Conservation (phyloP, 768 basidiomycete genomes). For the Suillus subalutaceus region DNA sequence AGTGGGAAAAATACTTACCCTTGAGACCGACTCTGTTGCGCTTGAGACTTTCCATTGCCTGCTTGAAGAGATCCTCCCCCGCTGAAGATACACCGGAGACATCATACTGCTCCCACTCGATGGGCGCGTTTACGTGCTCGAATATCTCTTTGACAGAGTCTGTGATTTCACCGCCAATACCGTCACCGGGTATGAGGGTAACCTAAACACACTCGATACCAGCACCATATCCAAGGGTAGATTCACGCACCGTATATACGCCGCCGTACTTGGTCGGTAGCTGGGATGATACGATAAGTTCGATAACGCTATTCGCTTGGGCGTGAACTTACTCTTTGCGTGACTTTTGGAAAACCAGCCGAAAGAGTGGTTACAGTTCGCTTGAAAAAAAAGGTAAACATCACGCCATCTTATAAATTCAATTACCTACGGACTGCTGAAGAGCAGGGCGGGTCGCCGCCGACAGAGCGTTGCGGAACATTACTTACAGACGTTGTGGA, state of each 20-base stretch:
- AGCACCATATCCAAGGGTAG: conserved; percentile 17
- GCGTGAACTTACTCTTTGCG: conserved; percentile 58
- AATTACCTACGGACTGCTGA: conserved; percentile 50
- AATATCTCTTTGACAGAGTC: conserved; percentile 99
- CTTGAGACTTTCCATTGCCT: conserved; percentile 97
- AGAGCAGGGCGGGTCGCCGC: conserved; percentile 56
- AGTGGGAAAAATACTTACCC: conserved; percentile 51
- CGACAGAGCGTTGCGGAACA: conserved; percentile 70
- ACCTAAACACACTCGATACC: conserved; percentile 54
- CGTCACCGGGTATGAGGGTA: conserved; percentile 97
- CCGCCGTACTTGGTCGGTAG: conserved; percentile 90
- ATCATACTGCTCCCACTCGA: conserved; percentile 98
- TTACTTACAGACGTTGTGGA: conserved; percentile 45
- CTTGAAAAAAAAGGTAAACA: conserved; percentile 36
- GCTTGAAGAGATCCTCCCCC: conserved; percentile 94
- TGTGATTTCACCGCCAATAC: conserved; percentile 95
- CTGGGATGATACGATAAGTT: conserved; percentile 41
- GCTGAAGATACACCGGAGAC: conserved; percentile 95
- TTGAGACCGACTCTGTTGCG: conserved; percentile 98
- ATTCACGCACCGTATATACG: conserved; percentile 71
- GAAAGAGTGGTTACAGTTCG: conserved; percentile 77
- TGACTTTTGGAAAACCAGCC: conserved; percentile 76
- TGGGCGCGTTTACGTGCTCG: conserved; percentile 95
- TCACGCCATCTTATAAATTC: conserved; percentile 3
- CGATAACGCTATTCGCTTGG: conserved; percentile 9